These are phyloP conservation scores for Cordyceps fumosorosea DNA, from an alignment of 2,329 filamentous ascomycete genomes.

Conservation along the genomic window DNA sequence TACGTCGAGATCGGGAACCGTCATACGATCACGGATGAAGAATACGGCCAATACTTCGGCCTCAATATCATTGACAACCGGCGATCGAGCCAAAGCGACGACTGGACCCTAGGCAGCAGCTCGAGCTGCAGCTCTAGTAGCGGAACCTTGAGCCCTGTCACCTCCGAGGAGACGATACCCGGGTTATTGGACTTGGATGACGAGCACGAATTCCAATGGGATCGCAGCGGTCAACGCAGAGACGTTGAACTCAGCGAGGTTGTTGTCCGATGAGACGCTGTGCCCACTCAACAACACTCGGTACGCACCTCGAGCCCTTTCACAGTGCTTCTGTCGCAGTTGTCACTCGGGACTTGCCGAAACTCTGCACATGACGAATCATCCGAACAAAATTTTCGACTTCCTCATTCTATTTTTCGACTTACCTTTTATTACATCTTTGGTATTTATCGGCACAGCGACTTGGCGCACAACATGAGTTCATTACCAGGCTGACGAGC, in stretches of 20 bases:
- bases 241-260: slow-evolving; percentile 42
- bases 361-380: background rate
- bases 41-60: slow-evolving; percentile 40
- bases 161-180: slow-evolving; percentile 37
- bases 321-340: background rate
- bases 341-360: background rate
- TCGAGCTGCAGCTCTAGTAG: slow-evolving; percentile 53
- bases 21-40: slow-evolving; percentile 36
- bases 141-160: slow-evolving; percentile 43
- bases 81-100: slow-evolving; percentile 60
- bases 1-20: slow-evolving; percentile 78
- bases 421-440: slow-evolving; percentile 28
- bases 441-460: slow-evolving; percentile 36
- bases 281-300: background rate
- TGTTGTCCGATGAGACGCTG: slow-evolving; percentile 25
- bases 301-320: background rate
- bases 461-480: slow-evolving; percentile 28
- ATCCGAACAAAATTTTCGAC: slow-evolving; percentile 22
- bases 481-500: background rate
- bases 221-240: slow-evolving; percentile 28
- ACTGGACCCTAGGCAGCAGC: slow-evolving; percentile 84
- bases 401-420: slow-evolving; percentile 26
- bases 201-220: slow-evolving; percentile 34
- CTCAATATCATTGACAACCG: slow-evolving; percentile 39
- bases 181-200: slow-evolving; percentile 30